phyloP scores from a whole-genome alignment of 2,329 filamentous ascomycete genomes.

The Periconia macrospinosa region DNA sequence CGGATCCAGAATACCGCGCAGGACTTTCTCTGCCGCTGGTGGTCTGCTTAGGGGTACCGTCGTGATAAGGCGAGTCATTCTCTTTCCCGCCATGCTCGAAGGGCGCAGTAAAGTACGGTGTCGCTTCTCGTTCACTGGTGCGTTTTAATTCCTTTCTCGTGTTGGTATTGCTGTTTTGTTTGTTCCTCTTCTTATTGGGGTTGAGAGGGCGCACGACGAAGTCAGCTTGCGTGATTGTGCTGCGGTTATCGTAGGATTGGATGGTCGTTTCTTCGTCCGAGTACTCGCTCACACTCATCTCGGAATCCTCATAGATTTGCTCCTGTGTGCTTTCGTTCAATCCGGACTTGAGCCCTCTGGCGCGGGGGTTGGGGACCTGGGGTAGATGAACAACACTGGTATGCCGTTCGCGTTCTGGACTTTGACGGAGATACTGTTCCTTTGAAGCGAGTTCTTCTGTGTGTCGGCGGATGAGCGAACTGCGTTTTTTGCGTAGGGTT shows the following conservation, averaged over 20 bases:
- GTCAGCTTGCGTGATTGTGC: constrained; percentile 22
- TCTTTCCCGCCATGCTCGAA: constrained; percentile 37
- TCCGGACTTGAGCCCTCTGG: constrained; percentile 23
- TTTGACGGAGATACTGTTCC: constrained; percentile 3
- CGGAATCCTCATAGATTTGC: constrained; percentile 32
- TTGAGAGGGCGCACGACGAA: constrained; percentile 22
- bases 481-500: constrained; percentile 27
- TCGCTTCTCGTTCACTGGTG: constrained; percentile 30
- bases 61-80: constrained; percentile 21
- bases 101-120: constrained; percentile 20
- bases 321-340: constrained; percentile 27
- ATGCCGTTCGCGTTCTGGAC: constrained; percentile 17
- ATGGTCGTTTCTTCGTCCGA: constrained; percentile 32
- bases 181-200: constrained; percentile 16
- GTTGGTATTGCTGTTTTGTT: constrained; percentile 19
- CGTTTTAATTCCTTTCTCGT: constrained; percentile 24
- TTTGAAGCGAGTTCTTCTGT: constrained; percentile 7
- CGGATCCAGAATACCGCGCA: too few relatives aligned
- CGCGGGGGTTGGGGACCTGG: constrained; percentile 10
- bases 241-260: constrained; percentile 24
- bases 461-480: constrained; percentile 14
- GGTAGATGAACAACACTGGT: constrained; percentile 1
- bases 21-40: too few relatives aligned
- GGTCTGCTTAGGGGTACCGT: too few relatives aligned
- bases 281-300: constrained; percentile 35